Evolutionary conservation across 345 rosid genomes (phyloP).

Genomic region (Melastoma malabathricum): DNA sequence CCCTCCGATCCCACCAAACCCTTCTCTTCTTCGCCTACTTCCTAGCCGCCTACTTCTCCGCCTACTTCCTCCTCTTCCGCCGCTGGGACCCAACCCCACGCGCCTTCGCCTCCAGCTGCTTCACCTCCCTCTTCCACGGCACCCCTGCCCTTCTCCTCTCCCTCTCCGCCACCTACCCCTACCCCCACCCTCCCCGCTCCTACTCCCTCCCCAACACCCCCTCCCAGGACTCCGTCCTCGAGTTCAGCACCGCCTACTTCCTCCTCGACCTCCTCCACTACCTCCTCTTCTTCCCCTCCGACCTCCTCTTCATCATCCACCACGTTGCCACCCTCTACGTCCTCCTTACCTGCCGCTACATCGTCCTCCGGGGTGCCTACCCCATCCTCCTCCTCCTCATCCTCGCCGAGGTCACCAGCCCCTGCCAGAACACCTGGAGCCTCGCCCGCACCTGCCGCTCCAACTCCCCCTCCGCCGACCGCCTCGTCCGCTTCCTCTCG

Average conservation of each 20-base stretch:
- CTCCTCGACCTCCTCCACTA: slow-evolving; percentile 58
- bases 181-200: slow-evolving; percentile 4
- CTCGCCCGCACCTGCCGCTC: slow-evolving; percentile 27
- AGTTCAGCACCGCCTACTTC: slow-evolving; percentile 79
- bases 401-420: slow-evolving; percentile 70
- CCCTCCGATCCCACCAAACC: too few relatives aligned
- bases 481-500: slow-evolving; percentile 28
- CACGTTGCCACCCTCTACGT: slow-evolving; percentile 76
- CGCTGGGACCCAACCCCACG: slow-evolving; percentile 45
- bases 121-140: slow-evolving; percentile 66
- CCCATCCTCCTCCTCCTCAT: slow-evolving; percentile 46
- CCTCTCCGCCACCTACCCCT: slow-evolving; percentile 20
- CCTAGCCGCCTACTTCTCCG: slow-evolving; percentile 25
- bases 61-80: slow-evolving; percentile 37
- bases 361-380: slow-evolving; percentile 43
- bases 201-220: slow-evolving; percentile 46
- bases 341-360: slow-evolving; percentile 45
- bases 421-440: slow-evolving; percentile 67
- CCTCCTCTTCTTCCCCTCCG: slow-evolving; percentile 44
- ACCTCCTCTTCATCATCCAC: slow-evolving; percentile 67
- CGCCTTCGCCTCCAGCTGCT: slow-evolving; percentile 58
- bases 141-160: slow-evolving; percentile 61
- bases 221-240: slow-evolving; percentile 39
- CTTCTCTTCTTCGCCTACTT: slow-evolving; percentile 31
- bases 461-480: slow-evolving; percentile 33